Evolutionary conservation across 345 rosid genomes (phyloP), one percentile per base, ranked within the genome.

Genomic region (Aquilaria yunnanensis): DNA sequence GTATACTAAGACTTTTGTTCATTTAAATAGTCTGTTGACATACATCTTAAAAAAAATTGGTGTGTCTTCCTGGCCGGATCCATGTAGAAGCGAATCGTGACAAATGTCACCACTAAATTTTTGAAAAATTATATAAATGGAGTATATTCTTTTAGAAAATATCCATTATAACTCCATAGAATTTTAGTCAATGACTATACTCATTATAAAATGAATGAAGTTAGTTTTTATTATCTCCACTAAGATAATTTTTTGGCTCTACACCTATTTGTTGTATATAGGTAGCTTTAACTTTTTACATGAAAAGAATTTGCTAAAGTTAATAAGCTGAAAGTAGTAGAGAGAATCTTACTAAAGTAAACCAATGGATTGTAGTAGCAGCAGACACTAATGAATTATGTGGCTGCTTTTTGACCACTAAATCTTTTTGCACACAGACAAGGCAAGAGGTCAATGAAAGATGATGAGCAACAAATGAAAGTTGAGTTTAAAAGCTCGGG

Each of bases 261-360:
- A 23, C 23, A 23, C 23, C 23, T 23, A 1, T 23, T 23, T 61
- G 43, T 45, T 32, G 62, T 58, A 66, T 43, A 73, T 72, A 23
- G 23, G 75, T 77, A 75, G 81, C 81, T 70, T 64, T 82, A 69
- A 71, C 88, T 80, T 81, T 88, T 77, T 80, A 77, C 70, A 77
- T 80, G 90, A 77, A 82, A 74, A 83, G 81, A 78, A 71, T 67
- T 68, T 72, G 32, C 77, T 80, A 88, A 82, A 81, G 83, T 53
- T 75, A 80, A 75, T 37, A 67, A 51, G 74, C 78, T 78, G 63
- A 80, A 78, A 83, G 87, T 56, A 75, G 63, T 71, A 70, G 75
- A 88, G 85, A 85, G 92, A 83, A 74, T 82, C 90, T 83, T 76
- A 80, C 74, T 78, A 88, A 88, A 82, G 96, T 78, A 65, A 78